Percentiles rank a stretch among this genome's conserved stretches.
Conservation (phyloP, 768 basidiomycete species). For the Podaxis carcinomalis region DNA sequence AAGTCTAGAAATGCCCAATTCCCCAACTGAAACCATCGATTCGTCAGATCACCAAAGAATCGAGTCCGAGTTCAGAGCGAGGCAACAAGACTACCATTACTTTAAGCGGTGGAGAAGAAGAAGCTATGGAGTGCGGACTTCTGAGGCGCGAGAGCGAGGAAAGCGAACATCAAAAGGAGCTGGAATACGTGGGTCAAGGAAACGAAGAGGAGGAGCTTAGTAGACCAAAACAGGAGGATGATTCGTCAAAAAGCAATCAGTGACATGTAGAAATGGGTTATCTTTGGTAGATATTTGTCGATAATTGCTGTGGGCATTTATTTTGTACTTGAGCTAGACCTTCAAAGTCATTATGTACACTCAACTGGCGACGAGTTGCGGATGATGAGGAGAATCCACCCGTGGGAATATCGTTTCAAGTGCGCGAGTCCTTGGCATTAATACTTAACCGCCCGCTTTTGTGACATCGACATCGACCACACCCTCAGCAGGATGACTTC, state of each 20-base stretch:
- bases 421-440: background rate
- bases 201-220: background rate
- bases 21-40: background rate
- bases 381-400: background rate
- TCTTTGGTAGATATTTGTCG: background rate
- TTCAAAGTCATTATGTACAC: too few relatives aligned
- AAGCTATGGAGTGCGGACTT: slow-evolving; percentile 5
- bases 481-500: slow-evolving; percentile 2
- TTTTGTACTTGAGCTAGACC: background rate
- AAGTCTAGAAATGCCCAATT: too few relatives aligned
- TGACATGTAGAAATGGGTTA: background rate
- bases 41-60: slow-evolving; percentile 6
- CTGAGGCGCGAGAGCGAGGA: background rate
- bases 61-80: background rate
- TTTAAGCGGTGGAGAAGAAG: background rate
- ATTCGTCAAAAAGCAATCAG: background rate
- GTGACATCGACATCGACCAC: background rate
- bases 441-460: background rate
- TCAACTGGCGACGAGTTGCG: too few relatives aligned
- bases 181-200: background rate
- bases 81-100: background rate
- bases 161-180: background rate
- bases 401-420: background rate
- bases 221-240: background rate
- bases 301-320: background rate